These are phyloP conservation scores for Aspergillus arachidicola DNA, from an alignment of 2,329 filamentous ascomycete genomes.

Conservation along the genomic window DNA sequence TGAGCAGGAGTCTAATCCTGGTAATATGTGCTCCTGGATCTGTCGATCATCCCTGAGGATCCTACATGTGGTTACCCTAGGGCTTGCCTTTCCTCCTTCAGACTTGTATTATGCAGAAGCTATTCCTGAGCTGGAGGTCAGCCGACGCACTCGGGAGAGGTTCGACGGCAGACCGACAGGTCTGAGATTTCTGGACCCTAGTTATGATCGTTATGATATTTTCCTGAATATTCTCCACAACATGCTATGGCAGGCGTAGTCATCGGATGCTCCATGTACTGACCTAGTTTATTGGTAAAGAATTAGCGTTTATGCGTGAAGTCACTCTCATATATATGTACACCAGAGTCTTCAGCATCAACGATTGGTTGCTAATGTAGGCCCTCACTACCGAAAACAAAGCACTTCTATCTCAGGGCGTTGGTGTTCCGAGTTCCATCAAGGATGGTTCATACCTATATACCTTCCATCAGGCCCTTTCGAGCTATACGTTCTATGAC, in stretches of 20 bases:
- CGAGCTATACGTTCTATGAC: not conserved
- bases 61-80: not conserved
- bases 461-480: not conserved
- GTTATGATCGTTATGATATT: not conserved
- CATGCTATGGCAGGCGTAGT: not conserved
- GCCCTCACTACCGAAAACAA: too few species aligned
- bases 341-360: too few species aligned
- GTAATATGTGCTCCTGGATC: not conserved
- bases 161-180: not conserved
- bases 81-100: not conserved
- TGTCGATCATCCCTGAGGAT: not conserved
- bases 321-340: too few species aligned
- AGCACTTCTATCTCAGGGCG: too few species aligned
- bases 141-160: too few species aligned
- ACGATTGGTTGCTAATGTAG: too few species aligned
- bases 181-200: not conserved
- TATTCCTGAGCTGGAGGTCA: not conserved
- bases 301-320: too few species aligned
- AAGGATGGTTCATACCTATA: not conserved
- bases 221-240: not conserved
- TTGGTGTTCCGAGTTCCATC: not conserved
- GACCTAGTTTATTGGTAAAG: not conserved
- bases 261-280: not conserved
- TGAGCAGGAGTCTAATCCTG: not conserved
- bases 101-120: not conserved